Evolutionary conservation across 306 rosid genomes (phyloP).

Genomic region (Prinsepia uniflora): DNA sequence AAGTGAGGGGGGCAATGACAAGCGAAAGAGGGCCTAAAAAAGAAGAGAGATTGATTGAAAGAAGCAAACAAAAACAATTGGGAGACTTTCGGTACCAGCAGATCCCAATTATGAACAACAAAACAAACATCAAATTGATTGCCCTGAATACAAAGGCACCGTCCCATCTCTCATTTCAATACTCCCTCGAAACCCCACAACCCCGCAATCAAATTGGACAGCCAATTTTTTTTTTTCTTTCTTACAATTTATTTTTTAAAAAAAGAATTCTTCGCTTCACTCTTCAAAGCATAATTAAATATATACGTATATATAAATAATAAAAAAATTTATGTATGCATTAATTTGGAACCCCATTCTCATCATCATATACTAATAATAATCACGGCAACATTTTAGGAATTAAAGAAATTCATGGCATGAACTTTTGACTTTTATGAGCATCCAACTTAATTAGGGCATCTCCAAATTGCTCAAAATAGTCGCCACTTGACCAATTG

Average conservation of each 20-base stretch:
- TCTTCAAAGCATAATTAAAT: too few species aligned
- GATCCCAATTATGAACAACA: constrained; percentile 21
- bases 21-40: constrained; percentile 1
- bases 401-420: not conserved
- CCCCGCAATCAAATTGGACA: too few species aligned
- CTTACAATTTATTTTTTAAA: too few species aligned
- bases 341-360: not conserved
- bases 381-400: not conserved
- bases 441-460: constrained; percentile 13
- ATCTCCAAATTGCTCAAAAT: constrained; percentile 65
- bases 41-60: constrained; percentile 18
- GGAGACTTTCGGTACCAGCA: constrained; percentile 28
- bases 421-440: constrained; percentile 1
- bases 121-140: constrained; percentile 17
- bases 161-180: constrained; percentile 32
- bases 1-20: constrained; percentile 9
- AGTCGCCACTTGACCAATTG: constrained; percentile 56
- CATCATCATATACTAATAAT: not conserved
- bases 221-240: too few species aligned
- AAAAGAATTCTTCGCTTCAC: too few species aligned
- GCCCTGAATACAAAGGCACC: constrained; percentile 27
- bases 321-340: too few species aligned
- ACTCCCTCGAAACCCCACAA: not conserved
- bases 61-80: not conserved
- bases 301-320: too few species aligned